These are phyloP conservation scores for Dendrobium huoshanense DNA, from an alignment of 106 monocot species.

Conservation along the genomic window DNA sequence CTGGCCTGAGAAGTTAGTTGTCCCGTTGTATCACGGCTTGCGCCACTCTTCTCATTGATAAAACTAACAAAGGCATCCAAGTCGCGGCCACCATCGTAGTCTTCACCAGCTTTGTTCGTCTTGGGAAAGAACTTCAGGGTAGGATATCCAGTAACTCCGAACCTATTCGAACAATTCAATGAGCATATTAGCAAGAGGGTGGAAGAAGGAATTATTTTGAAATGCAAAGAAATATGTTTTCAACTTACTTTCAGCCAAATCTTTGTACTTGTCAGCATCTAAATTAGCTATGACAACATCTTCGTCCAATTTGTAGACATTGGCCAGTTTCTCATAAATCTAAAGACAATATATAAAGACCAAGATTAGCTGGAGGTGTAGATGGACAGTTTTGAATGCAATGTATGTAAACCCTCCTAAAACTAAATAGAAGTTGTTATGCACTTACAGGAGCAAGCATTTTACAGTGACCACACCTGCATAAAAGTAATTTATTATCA, in stretches of 20 bases:
- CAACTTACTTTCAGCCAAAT: slow-evolving; percentile 81
- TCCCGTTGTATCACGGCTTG: slow-evolving; percentile 73
- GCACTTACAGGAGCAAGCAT: slow-evolving; percentile 88
- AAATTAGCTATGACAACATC: slow-evolving; percentile 84
- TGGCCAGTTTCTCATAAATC: slow-evolving; percentile 85
- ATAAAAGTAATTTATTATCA: background rate
- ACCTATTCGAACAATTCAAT: slow-evolving; percentile 5
- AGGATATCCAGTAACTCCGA: slow-evolving; percentile 86
- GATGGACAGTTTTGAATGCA: background rate
- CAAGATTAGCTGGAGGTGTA: background rate
- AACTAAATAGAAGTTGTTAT: background rate
- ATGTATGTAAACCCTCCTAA: background rate
- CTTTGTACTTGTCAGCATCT: slow-evolving; percentile 92
- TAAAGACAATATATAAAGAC: slow-evolving; percentile 20
- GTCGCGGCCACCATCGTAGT: slow-evolving; percentile 81
- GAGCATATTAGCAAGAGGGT: background rate
- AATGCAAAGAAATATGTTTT: background rate
- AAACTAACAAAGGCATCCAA: slow-evolving; percentile 78
- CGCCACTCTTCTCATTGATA: slow-evolving; percentile 83
- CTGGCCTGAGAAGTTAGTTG: slow-evolving; percentile 78
- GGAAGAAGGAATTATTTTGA: background rate
- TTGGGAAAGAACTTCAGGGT: slow-evolving; percentile 96
- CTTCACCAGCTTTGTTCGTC: slow-evolving; percentile 90
- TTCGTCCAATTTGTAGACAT: slow-evolving; percentile 64
- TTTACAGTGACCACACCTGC: slow-evolving; percentile 98